Conservation (phyloP, 306 rosid species). For the Prunus mira region DNA sequence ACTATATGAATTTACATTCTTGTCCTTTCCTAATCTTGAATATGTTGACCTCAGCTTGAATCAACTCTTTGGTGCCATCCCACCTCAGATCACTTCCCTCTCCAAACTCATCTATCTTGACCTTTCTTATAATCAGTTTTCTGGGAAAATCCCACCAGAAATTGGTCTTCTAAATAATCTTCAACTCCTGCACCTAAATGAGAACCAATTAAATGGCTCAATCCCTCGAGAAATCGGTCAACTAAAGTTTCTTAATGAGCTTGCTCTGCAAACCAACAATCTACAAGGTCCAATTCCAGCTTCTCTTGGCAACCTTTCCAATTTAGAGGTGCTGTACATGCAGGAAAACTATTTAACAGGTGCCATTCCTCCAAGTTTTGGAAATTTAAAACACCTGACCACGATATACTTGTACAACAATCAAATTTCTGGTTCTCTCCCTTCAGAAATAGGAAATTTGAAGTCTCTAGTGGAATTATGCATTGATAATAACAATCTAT, state of each 20-base stretch:
- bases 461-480: too few species aligned
- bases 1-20: slow-evolving; percentile 17
- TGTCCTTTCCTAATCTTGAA: slow-evolving; percentile 11
- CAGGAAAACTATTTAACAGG: too few species aligned
- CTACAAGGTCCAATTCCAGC: too few species aligned
- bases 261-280: too few species aligned
- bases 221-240: slow-evolving; percentile 5
- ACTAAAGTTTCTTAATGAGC: background rate
- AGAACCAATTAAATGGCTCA: slow-evolving; percentile 6
- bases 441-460: too few species aligned
- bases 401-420: too few species aligned
- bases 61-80: slow-evolving; percentile 8
- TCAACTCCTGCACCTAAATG: background rate
- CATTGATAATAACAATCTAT: too few species aligned
- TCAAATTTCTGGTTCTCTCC: too few species aligned
- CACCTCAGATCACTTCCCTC: slow-evolving; percentile 12
- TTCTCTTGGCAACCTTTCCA: too few species aligned
- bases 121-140: background rate
- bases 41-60: slow-evolving; percentile 19
- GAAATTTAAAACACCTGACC: too few species aligned
- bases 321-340: too few species aligned
- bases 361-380: too few species aligned
- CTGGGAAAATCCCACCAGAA: slow-evolving; percentile 2
- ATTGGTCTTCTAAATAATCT: background rate
- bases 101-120: background rate